A percentile compares a stretch with the other conserved stretches of the same genome.
These are phyloP conservation scores for Acanthamoeba royreba DNA, from an alignment of 208 protist species.

Conservation along the genomic window DNA sequence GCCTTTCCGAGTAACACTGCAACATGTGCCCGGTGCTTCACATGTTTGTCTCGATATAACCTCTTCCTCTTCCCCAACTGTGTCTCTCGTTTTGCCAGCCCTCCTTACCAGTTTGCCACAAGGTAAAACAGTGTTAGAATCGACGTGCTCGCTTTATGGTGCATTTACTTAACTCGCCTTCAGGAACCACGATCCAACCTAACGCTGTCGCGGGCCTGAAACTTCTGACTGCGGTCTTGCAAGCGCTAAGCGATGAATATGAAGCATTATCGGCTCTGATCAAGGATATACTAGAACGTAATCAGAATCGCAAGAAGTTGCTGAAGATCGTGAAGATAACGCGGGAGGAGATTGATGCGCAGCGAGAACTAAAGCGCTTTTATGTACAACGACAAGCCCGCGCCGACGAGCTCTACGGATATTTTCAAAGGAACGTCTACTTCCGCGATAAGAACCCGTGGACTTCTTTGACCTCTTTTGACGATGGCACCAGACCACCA, in stretches of 20 bases:
- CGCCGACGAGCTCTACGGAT: neutral
- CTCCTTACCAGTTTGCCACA: neutral
- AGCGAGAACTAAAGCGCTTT: neutral
- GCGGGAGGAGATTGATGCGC: neutral
- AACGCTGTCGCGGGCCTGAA: neutral
- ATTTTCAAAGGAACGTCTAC: neutral
- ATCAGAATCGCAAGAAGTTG: neutral
- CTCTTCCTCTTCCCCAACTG: neutral
- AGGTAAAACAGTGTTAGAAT: no score
- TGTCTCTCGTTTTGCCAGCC: neutral
- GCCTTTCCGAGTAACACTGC: neutral
- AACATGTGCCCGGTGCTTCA: neutral
- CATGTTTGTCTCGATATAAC: neutral
- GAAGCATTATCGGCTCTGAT: neutral
- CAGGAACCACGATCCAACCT: neutral
- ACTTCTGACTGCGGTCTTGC: neutral
- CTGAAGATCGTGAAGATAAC: conserved; percentile 3
- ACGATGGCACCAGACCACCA: no score
- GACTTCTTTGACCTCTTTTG: no score
- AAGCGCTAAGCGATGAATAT: neutral
- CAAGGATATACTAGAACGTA: neutral
- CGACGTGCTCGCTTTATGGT: no score
- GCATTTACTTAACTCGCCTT: no score
- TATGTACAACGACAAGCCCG: neutral
- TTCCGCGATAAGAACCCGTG: no score